A percentile compares a stretch with the other conserved stretches of the same genome.
phyloP scores from a whole-genome alignment of 495 filamentous ascomycete genomes.

The Echria macrotheca region DNA sequence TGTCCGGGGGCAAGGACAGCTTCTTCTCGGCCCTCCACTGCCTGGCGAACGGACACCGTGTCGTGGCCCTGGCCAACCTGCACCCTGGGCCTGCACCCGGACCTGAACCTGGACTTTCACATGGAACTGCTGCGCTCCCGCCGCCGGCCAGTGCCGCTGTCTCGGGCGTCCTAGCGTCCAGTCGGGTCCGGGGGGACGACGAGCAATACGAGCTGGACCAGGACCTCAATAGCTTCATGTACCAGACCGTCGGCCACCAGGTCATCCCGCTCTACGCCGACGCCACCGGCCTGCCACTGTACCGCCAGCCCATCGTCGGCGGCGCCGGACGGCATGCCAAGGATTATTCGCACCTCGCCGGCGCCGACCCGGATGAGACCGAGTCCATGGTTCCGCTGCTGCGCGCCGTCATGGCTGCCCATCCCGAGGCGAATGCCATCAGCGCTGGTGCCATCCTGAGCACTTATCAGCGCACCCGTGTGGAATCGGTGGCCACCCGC shows the following conservation, averaged over 20 bases:
- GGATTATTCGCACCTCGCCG: conserved; percentile 43
- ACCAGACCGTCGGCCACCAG: conserved; percentile 90
- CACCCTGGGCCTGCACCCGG: conserved; percentile 46
- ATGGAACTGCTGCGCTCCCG: not conserved
- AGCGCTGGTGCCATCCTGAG: conserved; percentile 88
- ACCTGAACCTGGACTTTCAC: not conserved
- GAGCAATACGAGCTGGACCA: conserved; percentile 32
- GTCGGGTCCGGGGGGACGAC: conserved; percentile 20
- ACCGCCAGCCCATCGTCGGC: conserved; percentile 67
- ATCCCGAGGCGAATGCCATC: conserved; percentile 78
- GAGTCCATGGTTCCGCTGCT: conserved; percentile 78
- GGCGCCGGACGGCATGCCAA: conserved; percentile 58
- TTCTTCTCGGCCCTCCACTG: conserved; percentile 92
- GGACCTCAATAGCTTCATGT: conserved; percentile 97
- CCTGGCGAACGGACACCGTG: conserved; percentile 72
- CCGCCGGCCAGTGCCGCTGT: not conserved
- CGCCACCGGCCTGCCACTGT: conserved; percentile 73
- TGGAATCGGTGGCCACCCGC: conserved; percentile 79
- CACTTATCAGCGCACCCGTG: conserved; percentile 89
- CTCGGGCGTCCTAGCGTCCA: not conserved
- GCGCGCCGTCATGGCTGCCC: conserved; percentile 48
- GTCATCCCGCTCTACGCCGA: conserved; percentile 79
- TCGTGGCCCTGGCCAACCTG: conserved; percentile 87
- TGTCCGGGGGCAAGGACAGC: conserved; percentile 96
- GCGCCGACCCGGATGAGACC: conserved; percentile 62